phyloP scores from a whole-genome alignment of 768 basidiomycete genomes.

The Leccinum imitatum region DNA sequence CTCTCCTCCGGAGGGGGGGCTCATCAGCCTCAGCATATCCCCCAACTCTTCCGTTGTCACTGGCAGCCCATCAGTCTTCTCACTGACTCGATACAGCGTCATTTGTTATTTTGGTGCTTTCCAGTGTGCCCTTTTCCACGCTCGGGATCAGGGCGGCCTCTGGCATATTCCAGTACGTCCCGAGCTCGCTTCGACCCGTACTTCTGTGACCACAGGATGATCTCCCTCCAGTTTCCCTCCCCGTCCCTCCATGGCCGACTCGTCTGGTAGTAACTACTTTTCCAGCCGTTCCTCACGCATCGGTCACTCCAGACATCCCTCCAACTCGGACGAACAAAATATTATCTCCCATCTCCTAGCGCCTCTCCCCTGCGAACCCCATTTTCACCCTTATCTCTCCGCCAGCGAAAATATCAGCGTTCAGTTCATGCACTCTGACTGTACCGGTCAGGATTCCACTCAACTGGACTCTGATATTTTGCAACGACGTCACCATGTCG shows the following conservation, averaged over 20 bases:
- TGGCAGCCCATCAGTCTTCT: neutral
- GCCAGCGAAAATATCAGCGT: conserved; percentile 28
- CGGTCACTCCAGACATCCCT: conserved; percentile 12
- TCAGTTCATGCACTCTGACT: conserved; percentile 30
- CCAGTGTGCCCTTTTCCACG: conserved; percentile 31
- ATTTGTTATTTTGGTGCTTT: conserved; percentile 10
- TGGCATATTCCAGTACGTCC: conserved; percentile 23
- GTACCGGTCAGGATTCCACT: conserved; percentile 19
- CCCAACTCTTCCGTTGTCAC: conserved; percentile 11
- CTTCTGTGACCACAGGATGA: conserved; percentile 23
- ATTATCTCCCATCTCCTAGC: conserved; percentile 20
- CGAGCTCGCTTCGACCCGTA: conserved; percentile 7
- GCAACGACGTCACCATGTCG: conserved; percentile 13
- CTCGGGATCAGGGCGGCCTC: conserved; percentile 20
- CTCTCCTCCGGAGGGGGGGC: conserved; percentile 17
- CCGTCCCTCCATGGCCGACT: conserved; percentile 22
- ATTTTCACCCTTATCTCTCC: conserved; percentile 17
- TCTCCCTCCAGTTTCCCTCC: conserved; percentile 11
- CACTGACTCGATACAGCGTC: conserved; percentile 4
- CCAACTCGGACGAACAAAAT: conserved; percentile 16
- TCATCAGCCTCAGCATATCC: conserved; percentile 1
- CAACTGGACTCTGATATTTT: conserved; percentile 31
- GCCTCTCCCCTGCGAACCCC: conserved; percentile 14
- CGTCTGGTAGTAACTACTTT: conserved; percentile 17
- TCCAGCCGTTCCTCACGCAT: conserved; percentile 11